Evolutionary conservation across 352 stramenopile genomes (phyloP), one percentile per base, ranked within the genome.

Genomic region (Pythium plurisporium): DNA sequence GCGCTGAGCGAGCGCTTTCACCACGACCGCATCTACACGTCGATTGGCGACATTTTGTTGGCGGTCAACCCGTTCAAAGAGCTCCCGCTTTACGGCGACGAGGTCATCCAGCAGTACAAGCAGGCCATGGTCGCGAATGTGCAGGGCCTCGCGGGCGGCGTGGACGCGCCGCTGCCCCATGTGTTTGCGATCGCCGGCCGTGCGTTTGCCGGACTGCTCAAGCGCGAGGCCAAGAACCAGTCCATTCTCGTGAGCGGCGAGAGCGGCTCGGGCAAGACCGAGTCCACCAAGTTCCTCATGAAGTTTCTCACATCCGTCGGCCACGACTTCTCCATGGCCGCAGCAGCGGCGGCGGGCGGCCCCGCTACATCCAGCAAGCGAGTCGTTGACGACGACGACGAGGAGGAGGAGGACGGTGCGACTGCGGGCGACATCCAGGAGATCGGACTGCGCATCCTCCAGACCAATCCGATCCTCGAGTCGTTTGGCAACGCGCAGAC

Each of bases 281-380:
- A 96, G 60, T 90, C 79, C 31, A 96, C 86, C 59, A 96, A 96
- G 72, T 92, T 92, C 60, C 67, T 96, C 46, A 92, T 96, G 82
- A 89, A 96, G 44, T 97, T 98, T 73, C 73, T 98, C 26, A 96
- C 94, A 5, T 96, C 85, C 31, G 79, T 98, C 29, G 80, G 73
- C 61, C 63, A 79, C 20, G 74, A 83, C 31, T 59, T 65, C 23
- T 62, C 62, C 4, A 42, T 30, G 5, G 49, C 41, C 7, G 56
- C 44, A 8, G 36, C 34, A 1, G 44, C 41, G 25, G 31, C 15
- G 26, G 34, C 10, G 8, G 38, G 37, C 55, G 36, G 43, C 43
- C 4, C 38, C 6, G 8, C 38, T 11, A 44, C 19, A 25, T 7
- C 38, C n/a, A 10, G n/a, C 43, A 34, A 70, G n/a, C n/a, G n/a